phyloP scores from a whole-genome alignment of 345 rosid species.

The Kernera saxatilis region DNA sequence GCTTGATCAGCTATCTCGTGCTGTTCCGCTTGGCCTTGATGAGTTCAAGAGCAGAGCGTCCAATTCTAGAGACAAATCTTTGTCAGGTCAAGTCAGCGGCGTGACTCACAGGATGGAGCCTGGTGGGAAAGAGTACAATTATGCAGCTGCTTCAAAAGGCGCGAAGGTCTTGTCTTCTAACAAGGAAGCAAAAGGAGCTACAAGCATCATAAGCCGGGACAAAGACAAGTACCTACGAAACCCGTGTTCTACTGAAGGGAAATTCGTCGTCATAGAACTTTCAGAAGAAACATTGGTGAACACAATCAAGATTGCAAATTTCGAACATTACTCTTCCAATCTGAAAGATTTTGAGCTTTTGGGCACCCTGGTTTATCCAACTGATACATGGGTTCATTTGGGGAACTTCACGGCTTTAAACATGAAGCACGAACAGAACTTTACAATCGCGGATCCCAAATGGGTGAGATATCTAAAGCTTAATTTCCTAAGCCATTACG shows the following conservation, averaged over 20 bases:
- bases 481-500: conserved; percentile 70
- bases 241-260: conserved; percentile 90
- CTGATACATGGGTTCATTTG: conserved; percentile 67
- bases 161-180: conserved; percentile 77
- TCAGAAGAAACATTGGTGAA: conserved; percentile 92
- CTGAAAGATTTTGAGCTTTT: conserved; percentile 73
- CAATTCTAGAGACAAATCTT: conserved; percentile 53
- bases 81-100: conserved; percentile 54
- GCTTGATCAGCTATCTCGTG: conserved; percentile 45
- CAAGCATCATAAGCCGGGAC: conserved; percentile 71
- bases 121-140: conserved; percentile 82
- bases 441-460: conserved; percentile 58
- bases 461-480: conserved; percentile 88
- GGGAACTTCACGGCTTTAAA: conserved; percentile 86
- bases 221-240: conserved; percentile 90
- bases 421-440: conserved; percentile 69
- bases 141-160: conserved; percentile 85
- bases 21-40: conserved; percentile 71
- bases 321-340: conserved; percentile 93
- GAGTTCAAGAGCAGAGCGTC: conserved; percentile 87
- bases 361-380: conserved; percentile 86
- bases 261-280: conserved; percentile 82
- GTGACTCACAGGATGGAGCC: conserved; percentile 81
- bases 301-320: conserved; percentile 75
- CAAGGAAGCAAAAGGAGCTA: conserved; percentile 92